These are phyloP conservation scores for Trametes maxima DNA, from an alignment of 768 basidiomycete species.

Conservation along the genomic window DNA sequence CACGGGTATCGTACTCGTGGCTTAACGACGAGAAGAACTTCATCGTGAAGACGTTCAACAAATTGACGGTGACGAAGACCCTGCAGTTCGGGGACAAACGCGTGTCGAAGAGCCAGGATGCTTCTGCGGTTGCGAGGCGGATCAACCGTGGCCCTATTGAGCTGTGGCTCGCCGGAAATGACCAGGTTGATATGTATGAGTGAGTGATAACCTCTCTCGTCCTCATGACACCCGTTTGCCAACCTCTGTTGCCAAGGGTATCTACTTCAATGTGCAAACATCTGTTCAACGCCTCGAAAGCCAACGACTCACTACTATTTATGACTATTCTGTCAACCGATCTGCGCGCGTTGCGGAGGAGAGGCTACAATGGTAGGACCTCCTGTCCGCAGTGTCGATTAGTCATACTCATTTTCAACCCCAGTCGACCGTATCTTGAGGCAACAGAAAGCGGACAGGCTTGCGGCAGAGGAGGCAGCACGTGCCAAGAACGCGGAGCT, in stretches of 20 bases:
- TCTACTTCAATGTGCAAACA: slow-evolving; percentile 81
- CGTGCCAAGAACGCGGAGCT: slow-evolving; percentile 40
- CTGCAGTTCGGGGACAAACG: slow-evolving; percentile 54
- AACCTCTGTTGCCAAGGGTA: slow-evolving; percentile 53
- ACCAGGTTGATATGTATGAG: slow-evolving; percentile 91
- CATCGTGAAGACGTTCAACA: slow-evolving; percentile 67
- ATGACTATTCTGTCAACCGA: slow-evolving; percentile 95
- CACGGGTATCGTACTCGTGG: slow-evolving; percentile 66
- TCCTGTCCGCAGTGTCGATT: slow-evolving; percentile 13
- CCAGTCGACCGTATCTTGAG: slow-evolving; percentile 91
- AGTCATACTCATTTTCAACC: slow-evolving; percentile 28
- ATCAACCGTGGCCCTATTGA: slow-evolving; percentile 63
- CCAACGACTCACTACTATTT: slow-evolving; percentile 86
- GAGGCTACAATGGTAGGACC: slow-evolving; percentile 80
- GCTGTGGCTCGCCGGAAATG: slow-evolving; percentile 74
- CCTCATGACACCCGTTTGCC: not conserved
- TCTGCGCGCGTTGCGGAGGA: slow-evolving; percentile 72
- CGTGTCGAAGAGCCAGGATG: slow-evolving; percentile 59
- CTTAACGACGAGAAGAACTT: slow-evolving; percentile 65
- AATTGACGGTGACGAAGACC: slow-evolving; percentile 62
- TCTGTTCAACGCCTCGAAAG: slow-evolving; percentile 75
- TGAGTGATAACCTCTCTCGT: slow-evolving; percentile 43
- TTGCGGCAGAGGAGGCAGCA: slow-evolving; percentile 52
- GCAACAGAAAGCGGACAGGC: slow-evolving; percentile 72
- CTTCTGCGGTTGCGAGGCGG: slow-evolving; percentile 69